Evolutionary conservation across 106 monocot species (phyloP).

Genomic region (Dendrobium huoshanense): DNA sequence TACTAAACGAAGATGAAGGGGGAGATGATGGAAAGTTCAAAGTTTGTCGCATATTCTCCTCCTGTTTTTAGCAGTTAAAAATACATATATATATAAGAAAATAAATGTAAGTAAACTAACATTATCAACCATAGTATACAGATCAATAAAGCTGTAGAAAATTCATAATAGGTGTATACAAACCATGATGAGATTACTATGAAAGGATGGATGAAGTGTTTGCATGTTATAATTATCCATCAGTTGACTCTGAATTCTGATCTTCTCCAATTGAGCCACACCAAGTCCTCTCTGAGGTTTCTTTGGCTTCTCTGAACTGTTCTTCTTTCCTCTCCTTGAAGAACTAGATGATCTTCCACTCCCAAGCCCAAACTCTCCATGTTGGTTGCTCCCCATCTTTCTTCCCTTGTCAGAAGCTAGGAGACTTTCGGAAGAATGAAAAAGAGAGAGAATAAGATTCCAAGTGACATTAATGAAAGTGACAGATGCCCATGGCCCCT

Average conservation of each 20-base stretch:
- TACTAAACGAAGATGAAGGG: slow-evolving; percentile 8
- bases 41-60: slow-evolving; percentile 23
- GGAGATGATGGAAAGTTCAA: slow-evolving; percentile 16
- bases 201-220: slow-evolving; percentile 10
- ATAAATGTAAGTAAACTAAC: no score
- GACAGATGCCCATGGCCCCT: no score
- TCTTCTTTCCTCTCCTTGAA: slow-evolving; percentile 47
- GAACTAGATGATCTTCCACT: slow-evolving; percentile 12
- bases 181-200: slow-evolving; percentile 15
- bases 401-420: no score
- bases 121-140: background rate
- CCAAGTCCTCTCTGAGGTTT: slow-evolving; percentile 67
- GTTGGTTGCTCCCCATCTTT: slow-evolving; percentile 21
- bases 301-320: slow-evolving; percentile 29
- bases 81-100: background rate
- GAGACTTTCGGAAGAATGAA: no score
- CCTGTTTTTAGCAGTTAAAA: slow-evolving; percentile 2
- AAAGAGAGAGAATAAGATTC: no score
- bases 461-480: no score
- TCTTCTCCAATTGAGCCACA: slow-evolving; percentile 73
- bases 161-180: background rate
- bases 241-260: slow-evolving; percentile 58
- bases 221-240: slow-evolving; percentile 23
- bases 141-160: background rate
- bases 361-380: slow-evolving; percentile 24